Base-by-base conservation (phyloP, 1,139 yeast species). In the Candida tropicalis region DNA sequence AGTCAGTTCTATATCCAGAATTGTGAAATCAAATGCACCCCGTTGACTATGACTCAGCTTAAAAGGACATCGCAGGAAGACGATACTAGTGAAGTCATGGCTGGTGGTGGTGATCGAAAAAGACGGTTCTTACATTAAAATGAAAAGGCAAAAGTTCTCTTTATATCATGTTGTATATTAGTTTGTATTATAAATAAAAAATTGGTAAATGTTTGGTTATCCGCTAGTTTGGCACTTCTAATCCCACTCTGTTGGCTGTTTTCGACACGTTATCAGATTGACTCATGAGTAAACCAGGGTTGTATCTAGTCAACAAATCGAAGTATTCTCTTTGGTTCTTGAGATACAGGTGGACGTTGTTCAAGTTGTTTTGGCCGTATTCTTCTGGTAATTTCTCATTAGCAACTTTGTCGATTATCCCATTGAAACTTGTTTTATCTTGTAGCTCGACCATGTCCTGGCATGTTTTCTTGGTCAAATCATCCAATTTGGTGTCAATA, bases 231-330 rank as follows among this genome's bases (percentile, higher is more conserved):
- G 70, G 70, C 8, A 64, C 65, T 17, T 49, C 45, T 35, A 91
- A 74, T 0, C 99, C 99, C 11, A 93, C 99, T 50, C 84, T 76
- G 45, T 83, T 77, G 4, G 98, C 99, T 3, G 96, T 84, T 57
- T 79, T 79, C 54, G 82, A 72, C 20, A 91, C 83, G 46, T 85
- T 82, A 48, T 91, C 97, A 45, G 78, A 80, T 56, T 87, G 96
- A 25, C 81, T 77, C 82, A 86, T 79, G 32, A 79, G 78, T 50
- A 87, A 73, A 1, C 96, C 96, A 2, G 96, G 93, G 57, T 91
- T 89, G 63, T 91, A 91, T 53, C 96, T 76, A 51, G 87, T 95
- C 41, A 91, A 70, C 43, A 93, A 73, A 51, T 85, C 93, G 48
- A 81, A 82, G 65, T 89, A 91, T 9, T 75, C 80, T 50, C 95